Conservation (phyloP, 306 rosid species). For the Rosa chinensis region DNA sequence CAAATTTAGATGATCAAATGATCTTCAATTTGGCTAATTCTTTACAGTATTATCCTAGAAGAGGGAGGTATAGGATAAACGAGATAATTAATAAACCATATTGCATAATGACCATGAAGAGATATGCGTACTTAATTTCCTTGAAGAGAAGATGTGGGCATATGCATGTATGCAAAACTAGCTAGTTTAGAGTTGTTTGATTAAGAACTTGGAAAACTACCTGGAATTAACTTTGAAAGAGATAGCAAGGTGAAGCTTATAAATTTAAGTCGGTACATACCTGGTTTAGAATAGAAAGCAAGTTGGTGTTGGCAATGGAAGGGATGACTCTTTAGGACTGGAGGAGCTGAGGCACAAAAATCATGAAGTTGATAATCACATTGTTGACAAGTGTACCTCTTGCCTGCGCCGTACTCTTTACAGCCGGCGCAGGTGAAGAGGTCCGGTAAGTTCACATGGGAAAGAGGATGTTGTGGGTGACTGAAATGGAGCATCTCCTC, state of each 20-base stretch:
- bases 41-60: background rate
- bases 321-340: constrained; percentile 65
- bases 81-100: no score
- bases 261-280: constrained; percentile 29
- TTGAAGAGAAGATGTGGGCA: no score
- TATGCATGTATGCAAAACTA: background rate
- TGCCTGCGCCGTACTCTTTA: constrained; percentile 78
- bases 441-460: constrained; percentile 45
- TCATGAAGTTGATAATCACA: constrained; percentile 81
- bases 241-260: background rate
- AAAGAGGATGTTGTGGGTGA: constrained; percentile 74
- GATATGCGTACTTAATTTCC: no score
- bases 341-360: constrained; percentile 81
- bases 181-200: background rate
- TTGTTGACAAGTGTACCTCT: constrained; percentile 63
- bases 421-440: constrained; percentile 71
- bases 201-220: background rate
- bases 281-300: constrained; percentile 62
- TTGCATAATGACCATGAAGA: no score
- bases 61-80: background rate
- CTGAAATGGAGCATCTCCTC: constrained; percentile 62
- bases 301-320: constrained; percentile 76
- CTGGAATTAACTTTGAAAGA: background rate
- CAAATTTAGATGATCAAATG: background rate
- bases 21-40: background rate